These are phyloP conservation scores for Trichosporon faecale DNA, from an alignment of 1,284 basidiomycete species.

Conservation along the genomic window DNA sequence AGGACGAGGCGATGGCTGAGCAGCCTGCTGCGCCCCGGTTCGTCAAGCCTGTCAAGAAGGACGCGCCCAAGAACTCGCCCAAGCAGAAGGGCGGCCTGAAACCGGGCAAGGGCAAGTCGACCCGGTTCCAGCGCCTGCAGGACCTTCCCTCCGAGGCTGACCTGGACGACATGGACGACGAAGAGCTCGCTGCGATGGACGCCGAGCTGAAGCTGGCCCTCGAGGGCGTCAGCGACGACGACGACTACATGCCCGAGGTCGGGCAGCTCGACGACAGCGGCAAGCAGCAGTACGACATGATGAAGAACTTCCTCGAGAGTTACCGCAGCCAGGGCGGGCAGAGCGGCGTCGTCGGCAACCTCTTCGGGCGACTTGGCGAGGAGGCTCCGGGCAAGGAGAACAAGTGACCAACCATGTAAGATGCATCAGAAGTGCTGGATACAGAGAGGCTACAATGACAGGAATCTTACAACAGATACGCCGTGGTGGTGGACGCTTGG, in stretches of 20 bases:
- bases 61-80: not conserved
- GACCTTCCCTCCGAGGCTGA: conserved; percentile 46
- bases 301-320: conserved; percentile 92
- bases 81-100: not conserved
- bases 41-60: conserved; percentile 1
- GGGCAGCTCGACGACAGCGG: conserved; percentile 57
- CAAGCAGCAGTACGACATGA: conserved; percentile 76
- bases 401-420: conserved; percentile 7
- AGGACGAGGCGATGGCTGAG: conserved; percentile 7
- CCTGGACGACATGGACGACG: conserved; percentile 57
- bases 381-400: not conserved
- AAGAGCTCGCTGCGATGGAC: conserved; percentile 77
- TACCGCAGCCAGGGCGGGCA: conserved; percentile 83
- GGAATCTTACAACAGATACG: not conserved
- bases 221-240: conserved; percentile 53
- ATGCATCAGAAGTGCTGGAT: conserved; percentile 10
- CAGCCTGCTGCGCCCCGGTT: not conserved
- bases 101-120: conserved; percentile 15
- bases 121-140: conserved; percentile 15
- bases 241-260: conserved; percentile 52
- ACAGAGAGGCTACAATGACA: not conserved
- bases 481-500: not conserved
- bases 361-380: conserved; percentile 66
- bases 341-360: conserved; percentile 81
- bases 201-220: conserved; percentile 70